Percentiles rank a stretch among this genome's conserved stretches.
Evolutionary conservation across 495 filamentous ascomycete genomes (phyloP).

Genomic region (Beverwykella pulmonaria): DNA sequence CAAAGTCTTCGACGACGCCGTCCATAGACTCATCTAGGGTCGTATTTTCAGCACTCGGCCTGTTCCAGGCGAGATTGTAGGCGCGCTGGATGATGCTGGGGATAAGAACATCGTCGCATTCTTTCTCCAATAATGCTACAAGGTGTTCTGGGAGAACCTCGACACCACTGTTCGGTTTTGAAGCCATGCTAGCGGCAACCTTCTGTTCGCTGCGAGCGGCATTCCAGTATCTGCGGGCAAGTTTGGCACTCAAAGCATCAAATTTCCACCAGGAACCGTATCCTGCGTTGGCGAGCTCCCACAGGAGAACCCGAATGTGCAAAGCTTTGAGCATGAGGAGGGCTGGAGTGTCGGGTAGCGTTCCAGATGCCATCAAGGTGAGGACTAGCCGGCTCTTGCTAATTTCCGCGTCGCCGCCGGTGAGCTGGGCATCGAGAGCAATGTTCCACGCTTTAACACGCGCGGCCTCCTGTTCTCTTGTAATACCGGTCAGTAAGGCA

Average conservation of each 20-base stretch:
- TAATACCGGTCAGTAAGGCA: constrained; percentile 74
- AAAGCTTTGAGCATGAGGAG: constrained; percentile 90
- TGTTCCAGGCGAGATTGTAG: constrained; percentile 89
- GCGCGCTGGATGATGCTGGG: constrained; percentile 79
- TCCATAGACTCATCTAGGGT: constrained; percentile 73
- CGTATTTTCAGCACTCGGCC: constrained; percentile 66
- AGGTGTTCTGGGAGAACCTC: constrained; percentile 79
- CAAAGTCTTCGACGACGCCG: constrained; percentile 79
- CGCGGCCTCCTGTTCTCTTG: constrained; percentile 81
- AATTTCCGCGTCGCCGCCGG: constrained; percentile 89
- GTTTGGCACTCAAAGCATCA: constrained; percentile 64
- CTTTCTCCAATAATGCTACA: constrained; percentile 68
- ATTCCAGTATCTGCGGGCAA: constrained; percentile 79
- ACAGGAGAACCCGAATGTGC: constrained; percentile 84
- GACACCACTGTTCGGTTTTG: constrained; percentile 48
- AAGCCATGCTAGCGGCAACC: constrained; percentile 22
- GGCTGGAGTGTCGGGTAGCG: constrained; percentile 79
- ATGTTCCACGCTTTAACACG: constrained; percentile 93
- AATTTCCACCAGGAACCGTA: constrained; percentile 63
- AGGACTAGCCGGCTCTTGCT: constrained; percentile 84
- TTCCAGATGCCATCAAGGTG: constrained; percentile 85
- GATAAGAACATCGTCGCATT: constrained; percentile 78
- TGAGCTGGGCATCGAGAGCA: constrained; percentile 89
- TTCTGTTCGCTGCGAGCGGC: constrained; percentile 68
- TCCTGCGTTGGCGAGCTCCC: constrained; percentile 69